phyloP scores from a whole-genome alignment of 1,139 yeast species.

The Taphrina deformans region DNA sequence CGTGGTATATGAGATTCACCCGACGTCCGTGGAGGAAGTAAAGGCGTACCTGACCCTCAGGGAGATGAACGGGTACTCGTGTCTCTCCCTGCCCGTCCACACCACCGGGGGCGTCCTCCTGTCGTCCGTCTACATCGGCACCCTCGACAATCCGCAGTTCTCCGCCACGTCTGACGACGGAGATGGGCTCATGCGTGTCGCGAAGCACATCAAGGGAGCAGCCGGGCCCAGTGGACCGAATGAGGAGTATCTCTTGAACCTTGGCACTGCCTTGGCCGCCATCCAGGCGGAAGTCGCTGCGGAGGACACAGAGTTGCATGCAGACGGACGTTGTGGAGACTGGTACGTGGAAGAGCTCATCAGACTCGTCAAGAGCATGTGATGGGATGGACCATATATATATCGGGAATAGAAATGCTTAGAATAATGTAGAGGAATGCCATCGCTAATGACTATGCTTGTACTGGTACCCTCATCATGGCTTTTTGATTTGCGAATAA shows the following conservation, averaged over 20 bases:
- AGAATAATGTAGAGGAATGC: neutral
- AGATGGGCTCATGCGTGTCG: slow-evolving; percentile 53
- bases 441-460: neutral
- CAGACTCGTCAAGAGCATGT: neutral
- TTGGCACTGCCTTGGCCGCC: neutral
- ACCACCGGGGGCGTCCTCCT: slow-evolving; percentile 50
- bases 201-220: slow-evolving; percentile 57
- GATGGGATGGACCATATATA: too few species aligned
- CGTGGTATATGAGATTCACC: slow-evolving; percentile 78
- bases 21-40: slow-evolving; percentile 62
- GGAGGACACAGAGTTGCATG: neutral
- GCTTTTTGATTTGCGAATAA: slow-evolving; percentile 41
- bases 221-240: slow-evolving; percentile 83
- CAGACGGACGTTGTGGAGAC: neutral
- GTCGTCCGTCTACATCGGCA: slow-evolving; percentile 81
- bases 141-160: slow-evolving; percentile 74
- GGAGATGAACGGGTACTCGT: slow-evolving; percentile 85
- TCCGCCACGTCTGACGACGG: slow-evolving; percentile 67
- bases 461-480: neutral
- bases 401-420: neutral
- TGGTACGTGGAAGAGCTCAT: slow-evolving; percentile 2
- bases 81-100: slow-evolving; percentile 68
- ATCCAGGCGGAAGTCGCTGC: neutral
- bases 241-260: slow-evolving; percentile 60
- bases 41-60: slow-evolving; percentile 70